Conservation (phyloP, 163 green algal genomes). For the Trebouxia gelatinosa region DNA sequence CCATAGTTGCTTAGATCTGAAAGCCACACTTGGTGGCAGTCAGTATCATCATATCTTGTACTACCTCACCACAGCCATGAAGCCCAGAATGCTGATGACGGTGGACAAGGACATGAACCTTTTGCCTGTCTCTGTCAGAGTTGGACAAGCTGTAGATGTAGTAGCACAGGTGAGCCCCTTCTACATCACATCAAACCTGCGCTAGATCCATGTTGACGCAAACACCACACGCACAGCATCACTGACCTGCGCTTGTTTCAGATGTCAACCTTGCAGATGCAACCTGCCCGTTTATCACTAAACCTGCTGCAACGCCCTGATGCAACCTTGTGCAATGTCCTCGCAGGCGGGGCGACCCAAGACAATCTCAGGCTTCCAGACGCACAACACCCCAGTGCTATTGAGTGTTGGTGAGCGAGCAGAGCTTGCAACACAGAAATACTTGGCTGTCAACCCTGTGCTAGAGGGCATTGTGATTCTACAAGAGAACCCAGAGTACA, state of each 20-base stretch:
- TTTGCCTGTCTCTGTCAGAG: slow-evolving; percentile 82
- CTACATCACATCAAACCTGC: too few relatives aligned
- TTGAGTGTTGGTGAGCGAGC: slow-evolving; percentile 90
- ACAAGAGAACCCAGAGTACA: slow-evolving; percentile 92
- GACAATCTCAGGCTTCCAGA: slow-evolving; percentile 98
- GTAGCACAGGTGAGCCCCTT: slow-evolving; percentile 65
- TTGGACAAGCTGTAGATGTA: slow-evolving; percentile 94
- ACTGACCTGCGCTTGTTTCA: neutral
- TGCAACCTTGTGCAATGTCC: neutral
- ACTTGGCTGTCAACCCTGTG: slow-evolving; percentile 76
- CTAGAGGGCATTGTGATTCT: slow-evolving; percentile 96
- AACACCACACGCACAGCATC: neutral
- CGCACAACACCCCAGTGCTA: slow-evolving; percentile 96
- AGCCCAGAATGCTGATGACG: slow-evolving; percentile 96
- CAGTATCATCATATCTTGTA: slow-evolving; percentile 92
- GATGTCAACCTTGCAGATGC: too few relatives aligned
- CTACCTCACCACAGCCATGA: slow-evolving; percentile 83
- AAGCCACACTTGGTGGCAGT: slow-evolving; percentile 80
- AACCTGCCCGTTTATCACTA: too few relatives aligned
- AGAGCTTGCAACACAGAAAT: slow-evolving; percentile 98
- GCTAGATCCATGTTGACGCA: too few relatives aligned
- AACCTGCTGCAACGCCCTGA: too few relatives aligned
- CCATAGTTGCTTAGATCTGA: slow-evolving; percentile 75
- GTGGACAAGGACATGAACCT: slow-evolving; percentile 80
- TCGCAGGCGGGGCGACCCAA: slow-evolving; percentile 92